Evolutionary conservation across 495 filamentous ascomycete genomes (phyloP), one percentile per base, ranked within the genome.

Genomic region (Aspergillus carlsbadensis): DNA sequence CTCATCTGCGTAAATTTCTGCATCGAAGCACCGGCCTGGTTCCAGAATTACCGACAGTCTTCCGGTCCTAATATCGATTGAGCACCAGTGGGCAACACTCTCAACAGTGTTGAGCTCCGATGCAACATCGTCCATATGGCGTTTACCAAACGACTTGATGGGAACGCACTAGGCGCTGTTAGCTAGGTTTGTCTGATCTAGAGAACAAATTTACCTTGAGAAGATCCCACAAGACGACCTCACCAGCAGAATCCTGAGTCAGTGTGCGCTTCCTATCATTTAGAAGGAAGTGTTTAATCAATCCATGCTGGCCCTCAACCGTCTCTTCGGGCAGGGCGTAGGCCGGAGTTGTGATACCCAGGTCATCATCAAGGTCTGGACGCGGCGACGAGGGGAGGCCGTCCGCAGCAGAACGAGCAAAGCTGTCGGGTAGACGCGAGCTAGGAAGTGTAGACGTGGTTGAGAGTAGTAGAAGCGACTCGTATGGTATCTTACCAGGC

Each of bases 191-290:
- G 18, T 26, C 22, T 29, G 15, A 15, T 15, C 15, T 6, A 10
- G 10, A 42, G 40, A 13, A 35, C 10, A 7, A 14, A 60, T 65
- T 56, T 75, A 92, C 90, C 77, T 86, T 83, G 22, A 98, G 76
- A 24, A 98, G 72, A 78, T 98, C 95, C 94, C 94, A 98, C 61
- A 98, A 71, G 39, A 95, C 76, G n/a, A 98, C 92, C 67, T 98
- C 94, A 15, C 94, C 95, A 13, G 92, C 91, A 8, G 93, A 97
- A 70, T 98, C 94, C 60, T 96, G 72, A 0, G 94, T 98, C 56
- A 98, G 74, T 15, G 93, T 91, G 46, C 91, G 82, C 63, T 88
- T 86, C 64, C 94, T 78, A 66, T 98, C 93, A 75, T 96, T 98
- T 31, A 98, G 73, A 64, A 98, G 81, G 62, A 88, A 83, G 69